Conservation (phyloP, 2,329 filamentous ascomycete genomes). For the Orbilia quercus region DNA sequence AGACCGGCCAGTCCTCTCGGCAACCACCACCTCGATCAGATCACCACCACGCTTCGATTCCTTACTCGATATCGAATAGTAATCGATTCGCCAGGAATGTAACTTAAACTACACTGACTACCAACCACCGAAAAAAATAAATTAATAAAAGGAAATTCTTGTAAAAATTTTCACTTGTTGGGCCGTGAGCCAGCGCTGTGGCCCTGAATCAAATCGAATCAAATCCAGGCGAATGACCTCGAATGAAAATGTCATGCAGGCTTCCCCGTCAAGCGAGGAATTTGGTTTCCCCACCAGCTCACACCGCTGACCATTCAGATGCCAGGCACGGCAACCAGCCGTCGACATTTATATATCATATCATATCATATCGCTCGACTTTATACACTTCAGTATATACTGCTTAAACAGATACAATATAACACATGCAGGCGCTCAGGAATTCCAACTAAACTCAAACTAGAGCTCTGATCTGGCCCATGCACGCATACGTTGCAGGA, state of each 20-base stretch:
- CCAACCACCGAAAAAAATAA: no score
- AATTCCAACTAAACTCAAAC: background rate
- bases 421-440: conserved; percentile 10
- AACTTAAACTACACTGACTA: background rate
- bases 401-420: background rate
- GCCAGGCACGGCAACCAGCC: conserved; percentile 28
- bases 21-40: no score
- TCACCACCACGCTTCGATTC: no score
- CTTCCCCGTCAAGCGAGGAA: conserved; percentile 47
- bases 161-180: conserved; percentile 1
- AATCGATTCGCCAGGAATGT: background rate
- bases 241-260: conserved; percentile 25
- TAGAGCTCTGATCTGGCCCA: conserved; percentile 20
- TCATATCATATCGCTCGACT: no score
- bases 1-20: no score
- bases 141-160: conserved; percentile 11
- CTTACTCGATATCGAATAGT: no score
- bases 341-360: conserved; percentile 8
- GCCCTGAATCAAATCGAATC: no score
- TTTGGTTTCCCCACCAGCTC: conserved; percentile 13
- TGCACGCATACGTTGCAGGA: conserved; percentile 54
- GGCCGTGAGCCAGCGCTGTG: conserved; percentile 3
- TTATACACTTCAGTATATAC: no score
- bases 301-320: conserved; percentile 25
- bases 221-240: background rate